Evolutionary conservation across 441 rosid genomes (phyloP).

Genomic region (Brassica hybrid): DNA sequence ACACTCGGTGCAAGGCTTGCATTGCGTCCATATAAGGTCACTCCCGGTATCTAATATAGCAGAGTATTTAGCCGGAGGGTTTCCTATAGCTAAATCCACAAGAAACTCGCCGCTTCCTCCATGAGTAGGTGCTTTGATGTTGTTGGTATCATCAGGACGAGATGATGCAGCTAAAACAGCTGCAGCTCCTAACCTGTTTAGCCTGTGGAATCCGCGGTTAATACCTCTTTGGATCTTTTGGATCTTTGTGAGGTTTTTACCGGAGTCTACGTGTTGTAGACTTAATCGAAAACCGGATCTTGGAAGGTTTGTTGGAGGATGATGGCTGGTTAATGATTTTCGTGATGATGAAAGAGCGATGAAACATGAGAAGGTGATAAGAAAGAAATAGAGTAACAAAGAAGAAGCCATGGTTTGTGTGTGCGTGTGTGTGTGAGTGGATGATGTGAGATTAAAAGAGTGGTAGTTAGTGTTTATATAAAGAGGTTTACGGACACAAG

Average conservation of each 20-base stretch:
- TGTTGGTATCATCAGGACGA: conserved; percentile 24
- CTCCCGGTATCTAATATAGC: conserved; percentile 93
- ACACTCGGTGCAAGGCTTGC: conserved; percentile 85
- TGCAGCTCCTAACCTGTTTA: conserved; percentile 52
- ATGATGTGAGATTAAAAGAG: conserved; percentile 10
- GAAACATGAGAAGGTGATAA: conserved; percentile 30
- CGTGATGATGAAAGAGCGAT: conserved; percentile 32
- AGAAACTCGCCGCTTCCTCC: conserved; percentile 87
- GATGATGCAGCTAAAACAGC: conserved; percentile 44
- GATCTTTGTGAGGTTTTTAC: conserved; percentile 77
- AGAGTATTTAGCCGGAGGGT: conserved; percentile 58
- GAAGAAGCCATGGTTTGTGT: conserved; percentile 37
- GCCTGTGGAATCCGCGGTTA: conserved; percentile 61
- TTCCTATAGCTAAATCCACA: conserved; percentile 79
- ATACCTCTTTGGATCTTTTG: conserved; percentile 73
- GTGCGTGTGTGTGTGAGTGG: neutral
- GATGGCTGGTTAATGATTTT: conserved; percentile 37
- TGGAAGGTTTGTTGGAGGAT: conserved; percentile 16
- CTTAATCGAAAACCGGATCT: conserved; percentile 56
- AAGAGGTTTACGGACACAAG: conserved; percentile 29
- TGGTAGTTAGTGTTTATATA: conserved; percentile 36
- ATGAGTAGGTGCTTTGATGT: conserved; percentile 54
- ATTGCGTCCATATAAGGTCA: conserved; percentile 96
- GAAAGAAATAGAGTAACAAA: conserved; percentile 15
- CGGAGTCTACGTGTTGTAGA: conserved; percentile 74